Conservation (phyloP, 129 eudicot genomes). For the Escallonia rubra region DNA sequence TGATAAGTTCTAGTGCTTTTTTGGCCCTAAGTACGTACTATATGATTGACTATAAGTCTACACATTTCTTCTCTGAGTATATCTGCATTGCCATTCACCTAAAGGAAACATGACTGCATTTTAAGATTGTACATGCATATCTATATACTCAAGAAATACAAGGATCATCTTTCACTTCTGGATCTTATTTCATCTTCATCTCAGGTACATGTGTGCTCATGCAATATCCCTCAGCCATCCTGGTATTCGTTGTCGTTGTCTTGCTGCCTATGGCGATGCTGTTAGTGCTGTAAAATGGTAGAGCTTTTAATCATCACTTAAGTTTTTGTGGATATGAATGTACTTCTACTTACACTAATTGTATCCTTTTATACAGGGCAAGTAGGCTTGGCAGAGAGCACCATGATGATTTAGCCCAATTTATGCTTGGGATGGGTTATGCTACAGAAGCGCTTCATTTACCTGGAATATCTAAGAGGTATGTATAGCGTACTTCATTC, state of each 20-base stretch:
- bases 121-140: no score
- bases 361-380: slow-evolving; percentile 48
- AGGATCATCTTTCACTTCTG: not conserved
- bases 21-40: no score
- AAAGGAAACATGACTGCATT: no score
- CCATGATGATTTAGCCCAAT: slow-evolving; percentile 95
- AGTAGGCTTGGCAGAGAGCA: slow-evolving; percentile 98
- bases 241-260: slow-evolving; percentile 98
- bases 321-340: not conserved
- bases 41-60: no score
- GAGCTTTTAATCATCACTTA: not conserved
- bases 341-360: not conserved
- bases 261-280: slow-evolving; percentile 99
- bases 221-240: slow-evolving; percentile 98
- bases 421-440: slow-evolving; percentile 99
- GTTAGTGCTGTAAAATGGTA: slow-evolving; percentile 99
- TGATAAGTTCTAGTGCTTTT: no score
- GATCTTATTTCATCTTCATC: slow-evolving; percentile 4
- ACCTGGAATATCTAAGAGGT: slow-evolving; percentile 97
- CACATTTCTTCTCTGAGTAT: no score
- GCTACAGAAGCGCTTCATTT: slow-evolving; percentile 98
- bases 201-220: slow-evolving; percentile 92
- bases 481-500: not conserved
- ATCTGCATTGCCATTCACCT: no score
- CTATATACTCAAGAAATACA: not conserved